Conservation (phyloP, 2,329 filamentous ascomycete genomes). For the Trichoderma koningii region DNA sequence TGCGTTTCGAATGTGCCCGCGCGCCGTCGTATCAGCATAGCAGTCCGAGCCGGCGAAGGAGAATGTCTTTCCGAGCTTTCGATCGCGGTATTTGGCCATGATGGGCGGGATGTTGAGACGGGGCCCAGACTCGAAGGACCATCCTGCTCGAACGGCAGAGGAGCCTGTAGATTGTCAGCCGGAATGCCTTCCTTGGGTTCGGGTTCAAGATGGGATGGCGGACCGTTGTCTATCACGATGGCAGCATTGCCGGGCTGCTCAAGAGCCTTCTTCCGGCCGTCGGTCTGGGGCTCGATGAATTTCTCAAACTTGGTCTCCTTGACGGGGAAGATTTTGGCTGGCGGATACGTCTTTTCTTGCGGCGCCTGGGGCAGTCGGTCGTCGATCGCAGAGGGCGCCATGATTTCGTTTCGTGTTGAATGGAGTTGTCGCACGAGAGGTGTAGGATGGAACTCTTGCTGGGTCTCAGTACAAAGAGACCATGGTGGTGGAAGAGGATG, state of each 20-base stretch:
- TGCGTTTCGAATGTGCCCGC: constrained; percentile 84
- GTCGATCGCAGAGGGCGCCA: constrained; percentile 58
- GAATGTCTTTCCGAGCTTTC: constrained; percentile 88
- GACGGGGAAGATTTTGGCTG: constrained; percentile 60
- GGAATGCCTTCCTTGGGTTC: not conserved
- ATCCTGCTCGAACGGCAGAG: constrained; percentile 85
- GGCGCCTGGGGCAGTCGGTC: constrained; percentile 43
- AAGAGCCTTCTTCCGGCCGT: constrained; percentile 72
- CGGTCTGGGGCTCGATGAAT: constrained; percentile 55
- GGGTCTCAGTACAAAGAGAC: constrained; percentile 13
- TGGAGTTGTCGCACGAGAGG: not conserved
- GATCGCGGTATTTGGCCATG: constrained; percentile 92
- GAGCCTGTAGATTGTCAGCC: constrained; percentile 62
- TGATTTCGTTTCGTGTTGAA: constrained; percentile 35
- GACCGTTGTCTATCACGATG: constrained; percentile 98
- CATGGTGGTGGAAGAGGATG: constrained; percentile 17
- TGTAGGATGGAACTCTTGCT: constrained; percentile 12
- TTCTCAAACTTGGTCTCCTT: constrained; percentile 64
- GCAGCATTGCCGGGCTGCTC: constrained; percentile 63
- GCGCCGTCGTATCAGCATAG: constrained; percentile 89
- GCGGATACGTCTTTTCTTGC: constrained; percentile 50
- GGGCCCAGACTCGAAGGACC: constrained; percentile 88
- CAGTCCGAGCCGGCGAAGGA: constrained; percentile 91
- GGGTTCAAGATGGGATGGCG: constrained; percentile 26
- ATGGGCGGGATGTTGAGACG: constrained; percentile 81